Conservation (phyloP, 2,329 filamentous ascomycete genomes). For the Aplosporella prunicola region DNA sequence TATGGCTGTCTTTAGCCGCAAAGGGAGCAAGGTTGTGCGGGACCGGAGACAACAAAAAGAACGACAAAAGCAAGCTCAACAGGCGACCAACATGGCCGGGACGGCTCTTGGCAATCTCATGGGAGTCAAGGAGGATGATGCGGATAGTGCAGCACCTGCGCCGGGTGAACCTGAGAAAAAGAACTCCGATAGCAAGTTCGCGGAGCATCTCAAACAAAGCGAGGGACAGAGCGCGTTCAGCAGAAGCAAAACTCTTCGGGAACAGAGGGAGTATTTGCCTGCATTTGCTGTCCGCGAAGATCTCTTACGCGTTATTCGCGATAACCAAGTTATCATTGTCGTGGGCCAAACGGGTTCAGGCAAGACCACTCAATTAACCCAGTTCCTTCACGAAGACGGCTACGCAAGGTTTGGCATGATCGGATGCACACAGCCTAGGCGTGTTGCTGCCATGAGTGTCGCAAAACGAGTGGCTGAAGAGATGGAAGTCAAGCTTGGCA, state of each 20-base stretch:
- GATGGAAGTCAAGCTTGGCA: slow-evolving; percentile 88
- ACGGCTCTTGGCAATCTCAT: slow-evolving; percentile 91
- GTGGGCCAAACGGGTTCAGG: slow-evolving; percentile 96
- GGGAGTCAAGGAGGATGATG: slow-evolving; percentile 85
- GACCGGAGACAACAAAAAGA: slow-evolving; percentile 88
- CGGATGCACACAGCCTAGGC: slow-evolving; percentile 88
- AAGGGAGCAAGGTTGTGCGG: slow-evolving; percentile 86
- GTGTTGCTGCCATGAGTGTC: slow-evolving; percentile 97
- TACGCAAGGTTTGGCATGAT: slow-evolving; percentile 85
- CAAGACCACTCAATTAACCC: slow-evolving; percentile 94
- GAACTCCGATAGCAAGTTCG: slow-evolving; percentile 65
- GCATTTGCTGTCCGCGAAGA: slow-evolving; percentile 96
- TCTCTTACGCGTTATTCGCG: slow-evolving; percentile 78
- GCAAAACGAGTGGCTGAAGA: slow-evolving; percentile 97
- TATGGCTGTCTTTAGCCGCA: slow-evolving; percentile 96
- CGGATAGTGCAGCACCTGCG: slow-evolving; percentile 68
- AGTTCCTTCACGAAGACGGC: slow-evolving; percentile 92
- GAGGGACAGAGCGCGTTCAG: slow-evolving; percentile 83
- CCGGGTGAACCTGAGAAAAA: slow-evolving; percentile 49
- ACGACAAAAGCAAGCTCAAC: slow-evolving; percentile 84
- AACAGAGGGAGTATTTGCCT: slow-evolving; percentile 87
- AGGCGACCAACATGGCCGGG: slow-evolving; percentile 86
- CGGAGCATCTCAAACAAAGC: slow-evolving; percentile 78
- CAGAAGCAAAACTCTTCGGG: slow-evolving; percentile 76
- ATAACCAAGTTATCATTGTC: slow-evolving; percentile 95